A percentile compares a stretch with the other conserved stretches of the same genome.
These are phyloP conservation scores for Candida neerlandica DNA, from an alignment of 1,139 yeast species.

Conservation along the genomic window DNA sequence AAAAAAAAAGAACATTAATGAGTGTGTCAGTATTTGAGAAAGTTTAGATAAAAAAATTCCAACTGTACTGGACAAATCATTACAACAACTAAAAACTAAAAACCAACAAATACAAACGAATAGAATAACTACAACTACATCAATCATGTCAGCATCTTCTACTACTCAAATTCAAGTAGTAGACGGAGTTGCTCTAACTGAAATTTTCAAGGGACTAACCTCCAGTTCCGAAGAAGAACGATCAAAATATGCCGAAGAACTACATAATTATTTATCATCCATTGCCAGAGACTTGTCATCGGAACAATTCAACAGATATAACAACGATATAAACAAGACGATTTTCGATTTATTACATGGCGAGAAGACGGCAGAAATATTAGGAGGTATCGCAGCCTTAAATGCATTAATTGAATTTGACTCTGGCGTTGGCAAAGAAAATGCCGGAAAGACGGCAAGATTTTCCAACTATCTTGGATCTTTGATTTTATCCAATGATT, in stretches of 20 bases:
- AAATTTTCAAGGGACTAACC: slow-evolving; percentile 55
- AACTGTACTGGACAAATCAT: neutral
- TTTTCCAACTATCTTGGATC: slow-evolving; percentile 85
- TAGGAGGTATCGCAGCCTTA: slow-evolving; percentile 91
- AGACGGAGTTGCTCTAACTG: slow-evolving; percentile 55
- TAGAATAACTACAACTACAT: neutral
- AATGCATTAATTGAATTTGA: slow-evolving; percentile 85
- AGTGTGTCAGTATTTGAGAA: slow-evolving; percentile 1
- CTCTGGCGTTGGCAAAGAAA: slow-evolving; percentile 64
- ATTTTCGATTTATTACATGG: slow-evolving; percentile 85
- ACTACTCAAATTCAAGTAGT: slow-evolving; percentile 35
- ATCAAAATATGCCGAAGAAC: slow-evolving; percentile 61
- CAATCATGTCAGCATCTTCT: slow-evolving; percentile 29
- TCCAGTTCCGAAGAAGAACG: slow-evolving; percentile 56
- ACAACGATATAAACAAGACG: slow-evolving; percentile 83
- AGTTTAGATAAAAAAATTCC: neutral
- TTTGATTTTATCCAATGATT: slow-evolving; percentile 79
- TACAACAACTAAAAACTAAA: neutral
- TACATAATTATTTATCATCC: slow-evolving; percentile 66
- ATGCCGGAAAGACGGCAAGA: slow-evolving; percentile 87
- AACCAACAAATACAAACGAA: neutral
- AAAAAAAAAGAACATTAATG: neutral
- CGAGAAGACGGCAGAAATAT: slow-evolving; percentile 66
- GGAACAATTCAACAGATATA: slow-evolving; percentile 79
- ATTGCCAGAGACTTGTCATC: slow-evolving; percentile 74